Conservation (phyloP, 768 basidiomycete genomes). For the Rhizopogon rudus region DNA sequence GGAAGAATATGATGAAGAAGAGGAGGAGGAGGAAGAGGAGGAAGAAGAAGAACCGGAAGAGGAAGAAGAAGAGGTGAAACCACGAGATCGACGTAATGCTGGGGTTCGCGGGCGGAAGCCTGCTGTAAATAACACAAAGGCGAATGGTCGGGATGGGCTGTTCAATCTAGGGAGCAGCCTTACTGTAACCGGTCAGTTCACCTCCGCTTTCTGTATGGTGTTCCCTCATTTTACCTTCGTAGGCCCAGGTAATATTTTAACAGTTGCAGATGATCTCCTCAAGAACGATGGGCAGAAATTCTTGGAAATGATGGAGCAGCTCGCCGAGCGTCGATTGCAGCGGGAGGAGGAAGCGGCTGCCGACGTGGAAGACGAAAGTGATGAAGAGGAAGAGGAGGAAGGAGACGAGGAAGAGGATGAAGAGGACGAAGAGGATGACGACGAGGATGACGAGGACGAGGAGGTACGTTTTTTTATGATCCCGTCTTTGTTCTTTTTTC, state of each 20-base stretch:
- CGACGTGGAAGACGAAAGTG: slow-evolving; percentile 58
- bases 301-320: slow-evolving; percentile 99
- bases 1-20: slow-evolving; percentile 53
- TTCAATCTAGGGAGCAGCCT: slow-evolving; percentile 80
- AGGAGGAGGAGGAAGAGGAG: slow-evolving; percentile 68
- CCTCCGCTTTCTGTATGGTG: slow-evolving; percentile 2
- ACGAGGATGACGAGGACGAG: slow-evolving; percentile 40
- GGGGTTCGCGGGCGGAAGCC: slow-evolving; percentile 33
- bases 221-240: slow-evolving; percentile 11
- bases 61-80: slow-evolving; percentile 46
- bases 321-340: slow-evolving; percentile 91
- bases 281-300: slow-evolving; percentile 99
- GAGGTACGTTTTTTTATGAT: slow-evolving; percentile 31
- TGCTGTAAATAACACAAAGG: slow-evolving; percentile 38
- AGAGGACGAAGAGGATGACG: slow-evolving; percentile 60
- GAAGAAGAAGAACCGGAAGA: slow-evolving; percentile 67
- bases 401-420: slow-evolving; percentile 62
- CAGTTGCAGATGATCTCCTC: slow-evolving; percentile 96
- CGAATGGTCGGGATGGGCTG: slow-evolving; percentile 56
- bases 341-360: slow-evolving; percentile 72
- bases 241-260: slow-evolving; percentile 93
- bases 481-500: slow-evolving; percentile 2
- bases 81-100: slow-evolving; percentile 30
- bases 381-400: slow-evolving; percentile 55
- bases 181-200: slow-evolving; percentile 68